A percentile compares a stretch with the other conserved stretches of the same genome.
Evolutionary conservation across 805 yeast species (phyloP).

Genomic region (Kazachstania africana): DNA sequence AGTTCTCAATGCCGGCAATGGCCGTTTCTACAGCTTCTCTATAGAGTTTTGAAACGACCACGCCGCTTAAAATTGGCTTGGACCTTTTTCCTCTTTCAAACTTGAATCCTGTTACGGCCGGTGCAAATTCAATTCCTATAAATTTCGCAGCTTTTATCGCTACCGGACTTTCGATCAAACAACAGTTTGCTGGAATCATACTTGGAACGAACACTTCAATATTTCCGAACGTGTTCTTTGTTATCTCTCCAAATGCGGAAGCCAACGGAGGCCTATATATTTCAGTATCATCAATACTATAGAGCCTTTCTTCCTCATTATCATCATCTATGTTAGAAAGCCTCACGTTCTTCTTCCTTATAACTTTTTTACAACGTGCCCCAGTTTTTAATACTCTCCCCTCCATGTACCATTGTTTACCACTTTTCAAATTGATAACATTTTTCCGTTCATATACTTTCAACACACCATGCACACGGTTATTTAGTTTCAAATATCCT

Average conservation of each 20-base stretch:
- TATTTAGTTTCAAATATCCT: slow-evolving; percentile 51
- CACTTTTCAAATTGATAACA: slow-evolving; percentile 53
- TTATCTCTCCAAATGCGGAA: slow-evolving; percentile 49
- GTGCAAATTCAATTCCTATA: slow-evolving; percentile 67
- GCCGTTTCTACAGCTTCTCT: slow-evolving; percentile 25
- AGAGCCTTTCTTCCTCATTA: slow-evolving; percentile 54
- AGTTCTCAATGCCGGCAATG: slow-evolving; percentile 20
- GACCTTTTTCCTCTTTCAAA: slow-evolving; percentile 41
- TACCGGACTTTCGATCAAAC: slow-evolving; percentile 40
- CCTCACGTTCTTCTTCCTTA: slow-evolving; percentile 25
- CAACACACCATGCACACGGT: slow-evolving; percentile 29
- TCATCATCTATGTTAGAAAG: slow-evolving; percentile 33
- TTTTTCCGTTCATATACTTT: slow-evolving; percentile 60
- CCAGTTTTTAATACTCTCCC: slow-evolving; percentile 72
- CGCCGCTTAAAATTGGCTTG: slow-evolving; percentile 61
- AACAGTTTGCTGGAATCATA: slow-evolving; percentile 80
- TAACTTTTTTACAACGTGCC: slow-evolving; percentile 45
- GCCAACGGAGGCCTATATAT: slow-evolving; percentile 52
- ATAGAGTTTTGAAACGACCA: slow-evolving; percentile 54
- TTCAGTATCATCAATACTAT: slow-evolving; percentile 71
- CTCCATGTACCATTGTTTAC: slow-evolving; percentile 74
- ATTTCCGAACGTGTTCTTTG: slow-evolving; percentile 71
- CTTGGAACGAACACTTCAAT: slow-evolving; percentile 65
- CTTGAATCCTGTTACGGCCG: slow-evolving; percentile 80
- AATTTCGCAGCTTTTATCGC: slow-evolving; percentile 62